These are phyloP conservation scores for Mycena haematopus DNA, from an alignment of 768 basidiomycete species.

Conservation along the genomic window DNA sequence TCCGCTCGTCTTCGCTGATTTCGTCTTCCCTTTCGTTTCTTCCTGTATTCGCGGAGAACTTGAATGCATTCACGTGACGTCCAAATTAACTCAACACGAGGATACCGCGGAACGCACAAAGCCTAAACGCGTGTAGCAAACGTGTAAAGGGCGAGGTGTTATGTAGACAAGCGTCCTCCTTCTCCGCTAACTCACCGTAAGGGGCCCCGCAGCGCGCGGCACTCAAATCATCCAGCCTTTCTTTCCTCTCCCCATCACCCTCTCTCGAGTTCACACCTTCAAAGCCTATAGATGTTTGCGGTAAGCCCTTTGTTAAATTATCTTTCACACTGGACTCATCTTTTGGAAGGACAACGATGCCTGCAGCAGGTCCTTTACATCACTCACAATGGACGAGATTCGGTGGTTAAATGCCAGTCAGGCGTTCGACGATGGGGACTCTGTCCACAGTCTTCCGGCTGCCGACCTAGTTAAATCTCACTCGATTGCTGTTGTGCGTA, in stretches of 20 bases:
- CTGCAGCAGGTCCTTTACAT: conserved; percentile 36
- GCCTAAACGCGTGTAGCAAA: conserved; percentile 24
- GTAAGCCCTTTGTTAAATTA: conserved; percentile 24
- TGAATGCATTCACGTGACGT: conserved; percentile 37
- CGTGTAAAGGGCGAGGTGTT: conserved; percentile 43
- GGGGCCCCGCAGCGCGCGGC: conserved; percentile 29
- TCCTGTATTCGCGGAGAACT: conserved; percentile 39
- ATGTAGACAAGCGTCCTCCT: conserved; percentile 37
- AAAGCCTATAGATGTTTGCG: conserved; percentile 27
- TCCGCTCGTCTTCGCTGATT: conserved; percentile 6
- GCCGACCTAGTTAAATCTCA: conserved; percentile 27
- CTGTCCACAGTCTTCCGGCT: conserved; percentile 14
- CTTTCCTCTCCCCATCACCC: conserved; percentile 24
- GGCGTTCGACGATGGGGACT: conserved; percentile 26
- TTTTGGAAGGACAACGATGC: conserved; percentile 38
- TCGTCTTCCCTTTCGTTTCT: conserved; percentile 32
- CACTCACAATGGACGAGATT: conserved; percentile 53
- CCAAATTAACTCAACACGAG: conserved; percentile 50
- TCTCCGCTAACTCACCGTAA: conserved; percentile 26
- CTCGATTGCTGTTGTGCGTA: conserved; percentile 24
- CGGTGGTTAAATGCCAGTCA: conserved; percentile 55
- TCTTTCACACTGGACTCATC: conserved; percentile 28
- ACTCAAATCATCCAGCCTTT: conserved; percentile 20
- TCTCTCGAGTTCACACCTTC: conserved; percentile 20
- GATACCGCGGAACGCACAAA: conserved; percentile 41